These are phyloP conservation scores for Eimeria tenella DNA, from an alignment of 169 alveolate species.

Conservation along the genomic window DNA sequence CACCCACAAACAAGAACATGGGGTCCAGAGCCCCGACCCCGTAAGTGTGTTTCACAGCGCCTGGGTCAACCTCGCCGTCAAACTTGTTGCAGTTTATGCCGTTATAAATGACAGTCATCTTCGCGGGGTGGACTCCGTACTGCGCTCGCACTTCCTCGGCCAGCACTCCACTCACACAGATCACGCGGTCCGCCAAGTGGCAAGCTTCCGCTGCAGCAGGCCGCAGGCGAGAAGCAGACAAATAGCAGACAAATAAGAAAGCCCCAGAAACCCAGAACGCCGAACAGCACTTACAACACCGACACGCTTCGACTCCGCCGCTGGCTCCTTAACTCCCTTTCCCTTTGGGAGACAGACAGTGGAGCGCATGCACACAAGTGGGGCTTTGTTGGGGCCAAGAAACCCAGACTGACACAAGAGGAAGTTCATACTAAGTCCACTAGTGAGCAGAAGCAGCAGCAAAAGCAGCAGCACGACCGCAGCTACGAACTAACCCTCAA, in stretches of 20 bases:
- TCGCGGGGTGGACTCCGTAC: slow-evolving; percentile 81
- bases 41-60: slow-evolving; percentile 81
- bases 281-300: background rate
- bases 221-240: background rate
- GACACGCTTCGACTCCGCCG: background rate
- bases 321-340: background rate
- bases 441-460: background rate
- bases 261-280: too few species aligned
- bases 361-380: background rate
- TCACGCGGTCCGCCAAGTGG: slow-evolving; percentile 87
- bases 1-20: slow-evolving; percentile 86
- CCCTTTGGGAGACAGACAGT: background rate
- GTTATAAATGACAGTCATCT: slow-evolving; percentile 82
- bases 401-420: too few species aligned
- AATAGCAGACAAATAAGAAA: background rate
- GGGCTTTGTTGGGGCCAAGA: too few species aligned
- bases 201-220: slow-evolving; percentile 83
- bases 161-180: slow-evolving; percentile 87
- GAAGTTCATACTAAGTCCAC: too few species aligned
- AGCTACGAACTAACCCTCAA: slow-evolving; percentile 70
- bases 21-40: slow-evolving; percentile 89
- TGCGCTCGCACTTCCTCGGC: slow-evolving; percentile 85
- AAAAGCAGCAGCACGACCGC: background rate
- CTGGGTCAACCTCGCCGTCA: slow-evolving; percentile 84
- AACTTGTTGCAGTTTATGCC: slow-evolving; percentile 85